Percentiles rank a stretch among this genome's conserved stretches.
Conservation (phyloP, 140 eudicot species). For the Erigeron philadelphicus region DNA sequence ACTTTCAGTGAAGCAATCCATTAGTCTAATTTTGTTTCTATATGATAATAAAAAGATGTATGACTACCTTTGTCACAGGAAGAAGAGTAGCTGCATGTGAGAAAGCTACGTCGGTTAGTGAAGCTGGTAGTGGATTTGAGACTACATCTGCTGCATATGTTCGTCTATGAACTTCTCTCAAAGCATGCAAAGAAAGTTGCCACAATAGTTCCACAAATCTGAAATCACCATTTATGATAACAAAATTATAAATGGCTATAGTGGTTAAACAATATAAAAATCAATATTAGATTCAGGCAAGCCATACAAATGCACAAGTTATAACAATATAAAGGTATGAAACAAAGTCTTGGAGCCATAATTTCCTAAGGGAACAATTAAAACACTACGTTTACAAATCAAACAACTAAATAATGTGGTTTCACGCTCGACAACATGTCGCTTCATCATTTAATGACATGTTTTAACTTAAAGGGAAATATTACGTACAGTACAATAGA, state of each 20-base stretch:
- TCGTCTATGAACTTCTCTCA: constrained; percentile 96
- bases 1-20: background rate
- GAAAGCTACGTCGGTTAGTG: constrained; percentile 94
- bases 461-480: background rate
- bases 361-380: too few relatives aligned
- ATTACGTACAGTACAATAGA: constrained; percentile 7
- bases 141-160: constrained; percentile 90
- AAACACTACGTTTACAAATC: too few relatives aligned
- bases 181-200: constrained; percentile 98
- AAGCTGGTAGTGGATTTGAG: constrained; percentile 89
- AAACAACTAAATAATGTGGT: too few relatives aligned
- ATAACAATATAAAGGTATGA: background rate
- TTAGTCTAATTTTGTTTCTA: background rate
- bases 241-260: constrained; percentile 18
- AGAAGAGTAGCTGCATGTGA: constrained; percentile 94
- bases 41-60: constrained; percentile 1
- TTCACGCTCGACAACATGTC: background rate
- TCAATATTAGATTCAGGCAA: constrained; percentile 12
- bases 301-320: background rate
- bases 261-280: background rate
- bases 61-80: constrained; percentile 85
- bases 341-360: background rate
- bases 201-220: constrained; percentile 96
- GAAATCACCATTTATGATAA: constrained; percentile 31
- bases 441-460: background rate